A percentile compares a stretch with the other conserved stretches of the same genome.
Conservation (phyloP, 2,329 filamentous ascomycete genomes). For the Colletotrichum sp. region DNA sequence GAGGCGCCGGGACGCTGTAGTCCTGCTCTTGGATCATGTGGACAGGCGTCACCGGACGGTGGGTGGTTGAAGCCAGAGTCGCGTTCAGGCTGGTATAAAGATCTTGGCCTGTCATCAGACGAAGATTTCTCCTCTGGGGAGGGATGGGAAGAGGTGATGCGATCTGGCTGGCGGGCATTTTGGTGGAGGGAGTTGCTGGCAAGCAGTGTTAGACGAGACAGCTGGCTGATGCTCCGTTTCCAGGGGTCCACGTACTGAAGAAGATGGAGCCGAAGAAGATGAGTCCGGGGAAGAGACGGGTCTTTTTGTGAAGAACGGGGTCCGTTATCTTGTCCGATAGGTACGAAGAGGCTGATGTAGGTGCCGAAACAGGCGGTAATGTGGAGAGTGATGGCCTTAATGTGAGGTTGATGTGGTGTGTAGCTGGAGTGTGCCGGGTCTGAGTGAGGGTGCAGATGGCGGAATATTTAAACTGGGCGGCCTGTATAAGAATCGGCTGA, state of each 20-base stretch:
- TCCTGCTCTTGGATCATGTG: constrained; percentile 61
- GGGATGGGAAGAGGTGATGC: constrained; percentile 53
- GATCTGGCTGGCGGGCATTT: constrained; percentile 48
- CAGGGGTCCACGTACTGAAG: neutral
- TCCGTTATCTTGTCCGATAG: neutral
- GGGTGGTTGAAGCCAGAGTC: constrained; percentile 50
- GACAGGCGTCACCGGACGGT: constrained; percentile 49
- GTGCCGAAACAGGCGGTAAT: neutral
- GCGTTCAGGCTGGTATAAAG: constrained; percentile 59
- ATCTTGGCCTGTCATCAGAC: constrained; percentile 53
- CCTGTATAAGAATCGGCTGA: neutral
- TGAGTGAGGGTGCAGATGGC: constrained; percentile 1
- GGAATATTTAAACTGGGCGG: constrained; percentile 12
- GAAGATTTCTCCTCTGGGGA: constrained; percentile 48
- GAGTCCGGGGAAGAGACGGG: neutral
- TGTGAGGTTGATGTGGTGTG: neutral
- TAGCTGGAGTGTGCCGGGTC: neutral
- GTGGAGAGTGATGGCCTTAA: neutral
- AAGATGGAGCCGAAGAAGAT: neutral
- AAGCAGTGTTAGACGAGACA: neutral
- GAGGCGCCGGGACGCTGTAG: constrained; percentile 69
- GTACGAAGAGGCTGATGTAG: neutral
- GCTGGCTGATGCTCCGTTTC: neutral
- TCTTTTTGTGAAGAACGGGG: neutral
- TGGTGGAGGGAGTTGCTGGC: constrained; percentile 22